Evolutionary conservation across 257 asterid genomes (phyloP).

Genomic region (Solanum bulbocastanum): DNA sequence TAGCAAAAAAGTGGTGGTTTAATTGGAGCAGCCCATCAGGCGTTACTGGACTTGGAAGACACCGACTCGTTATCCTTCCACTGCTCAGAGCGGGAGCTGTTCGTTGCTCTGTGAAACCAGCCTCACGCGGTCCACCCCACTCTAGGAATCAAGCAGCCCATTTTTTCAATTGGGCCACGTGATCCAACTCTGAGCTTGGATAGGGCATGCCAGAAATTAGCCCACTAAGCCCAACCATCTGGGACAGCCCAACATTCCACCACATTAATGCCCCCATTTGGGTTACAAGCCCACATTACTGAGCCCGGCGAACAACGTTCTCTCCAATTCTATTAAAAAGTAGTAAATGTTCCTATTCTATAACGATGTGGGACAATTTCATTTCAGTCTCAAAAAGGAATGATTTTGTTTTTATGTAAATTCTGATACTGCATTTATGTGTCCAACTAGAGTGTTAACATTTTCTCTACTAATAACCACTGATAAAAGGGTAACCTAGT

Average conservation of each 20-base stretch:
- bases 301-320: rapidly evolving
- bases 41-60: neutral
- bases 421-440: neutral
- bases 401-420: neutral
- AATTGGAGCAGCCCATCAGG: neutral
- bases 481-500: too few species aligned
- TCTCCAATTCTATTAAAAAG: neutral
- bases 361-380: neutral
- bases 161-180: neutral
- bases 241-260: neutral
- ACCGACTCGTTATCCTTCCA: neutral
- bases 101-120: neutral
- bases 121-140: neutral
- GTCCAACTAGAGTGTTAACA: neutral
- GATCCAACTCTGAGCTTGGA: neutral
- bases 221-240: neutral
- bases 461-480: neutral
- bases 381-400: neutral
- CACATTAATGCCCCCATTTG: neutral
- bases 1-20: neutral
- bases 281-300: neutral
- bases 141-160: neutral
- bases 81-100: neutral
- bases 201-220: neutral
- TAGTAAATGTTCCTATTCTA: rapidly evolving